Base-by-base conservation (phyloP, 2,329 filamentous ascomycete species). In the Cytospora mali region DNA sequence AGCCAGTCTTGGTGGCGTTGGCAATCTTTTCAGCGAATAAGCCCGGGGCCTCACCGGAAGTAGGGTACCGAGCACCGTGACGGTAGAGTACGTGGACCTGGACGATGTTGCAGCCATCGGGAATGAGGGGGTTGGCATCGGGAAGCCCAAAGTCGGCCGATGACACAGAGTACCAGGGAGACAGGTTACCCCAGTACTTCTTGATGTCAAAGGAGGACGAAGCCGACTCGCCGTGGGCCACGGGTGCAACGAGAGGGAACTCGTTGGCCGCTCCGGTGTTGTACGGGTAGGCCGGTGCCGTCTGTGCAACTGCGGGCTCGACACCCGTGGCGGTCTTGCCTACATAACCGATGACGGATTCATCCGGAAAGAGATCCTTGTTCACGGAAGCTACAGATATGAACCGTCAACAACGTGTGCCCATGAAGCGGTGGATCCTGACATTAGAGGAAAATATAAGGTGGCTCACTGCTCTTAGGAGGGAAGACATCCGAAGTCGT, bases 21-120 rank as follows among this genome's bases (percentile, higher is more conserved):
- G 67, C 71, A 31, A 74, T 68, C 68, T 74, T 75, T 23, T 68
- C 59, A 18, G 73, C 71, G 21, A 76, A 72, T 9, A 69, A 64
- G 10, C 73, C 69, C 6, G 71, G 70, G 2, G 68, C 69, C 2
- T 70, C 70, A 10, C 68, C 70, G 48, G 60, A 68, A 10, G 72
- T 74, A 2, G 72, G 72, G 60, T 74, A 74, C n/a, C 72, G 66
- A 0, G 72, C 72, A 6, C 72, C 72, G 58, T 74, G 72, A 1
- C 72, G 72, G 57, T 74, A 74, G 27, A 74, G 58, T 10, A 74
- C 58, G 54, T 74, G 72, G n/a, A 74, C 59, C 57, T 74, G 72
- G 9, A 68, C 70, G 28, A 73, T 70, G 53, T 66, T 69, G 51
- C 72, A 74, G 53, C 69, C 71, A 5, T 68, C 64, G 0, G 72